phyloP scores from a whole-genome alignment of 805 yeast genomes.

The Starmera pachycereana region DNA sequence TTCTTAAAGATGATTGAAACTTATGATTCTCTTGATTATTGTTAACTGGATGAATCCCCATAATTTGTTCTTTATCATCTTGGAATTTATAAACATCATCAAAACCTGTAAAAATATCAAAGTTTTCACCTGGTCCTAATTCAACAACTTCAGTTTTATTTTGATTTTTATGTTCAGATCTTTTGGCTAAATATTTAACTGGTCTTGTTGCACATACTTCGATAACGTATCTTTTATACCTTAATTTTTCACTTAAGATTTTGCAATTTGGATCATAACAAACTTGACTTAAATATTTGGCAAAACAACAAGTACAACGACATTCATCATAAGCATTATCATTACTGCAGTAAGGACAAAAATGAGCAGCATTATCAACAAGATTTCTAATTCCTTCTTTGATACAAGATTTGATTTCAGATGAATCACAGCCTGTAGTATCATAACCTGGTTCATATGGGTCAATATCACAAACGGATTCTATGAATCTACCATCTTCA shows the following conservation, averaged over 20 bases:
- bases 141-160: not conserved
- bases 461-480: slow-evolving; percentile 10
- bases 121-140: not conserved
- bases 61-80: not conserved
- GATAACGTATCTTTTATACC: slow-evolving; percentile 17
- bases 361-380: slow-evolving; percentile 13
- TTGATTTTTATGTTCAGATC: not conserved
- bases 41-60: not conserved
- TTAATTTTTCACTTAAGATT: slow-evolving; percentile 11
- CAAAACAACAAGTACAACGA: slow-evolving; percentile 20
- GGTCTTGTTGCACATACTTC: slow-evolving; percentile 17
- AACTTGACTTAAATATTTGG: slow-evolving; percentile 15
- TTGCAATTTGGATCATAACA: slow-evolving; percentile 18
- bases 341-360: slow-evolving; percentile 18
- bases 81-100: not conserved
- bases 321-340: slow-evolving; percentile 19
- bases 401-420: slow-evolving; percentile 13
- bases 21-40: not conserved
- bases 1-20: not conserved
- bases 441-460: slow-evolving; percentile 15
- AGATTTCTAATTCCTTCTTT: slow-evolving; percentile 13
- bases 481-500: slow-evolving; percentile 3
- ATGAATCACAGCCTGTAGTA: slow-evolving; percentile 10
- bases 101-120: slow-evolving; percentile 1
- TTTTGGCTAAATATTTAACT: slow-evolving; percentile 3